Conservation (phyloP, 768 basidiomycete species). For the Phylloporus arenicola region DNA sequence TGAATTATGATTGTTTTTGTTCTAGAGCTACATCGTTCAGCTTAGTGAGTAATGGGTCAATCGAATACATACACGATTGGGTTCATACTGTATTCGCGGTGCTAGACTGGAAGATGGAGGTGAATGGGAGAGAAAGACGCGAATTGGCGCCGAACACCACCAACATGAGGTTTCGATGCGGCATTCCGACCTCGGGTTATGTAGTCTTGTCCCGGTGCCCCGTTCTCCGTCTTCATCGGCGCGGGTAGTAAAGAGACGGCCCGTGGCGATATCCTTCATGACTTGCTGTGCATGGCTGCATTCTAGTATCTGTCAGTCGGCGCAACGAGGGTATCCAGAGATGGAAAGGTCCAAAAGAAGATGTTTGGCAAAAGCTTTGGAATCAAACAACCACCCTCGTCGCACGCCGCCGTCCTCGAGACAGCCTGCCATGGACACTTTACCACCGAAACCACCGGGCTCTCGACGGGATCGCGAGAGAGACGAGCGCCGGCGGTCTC, state of each 20-base stretch:
- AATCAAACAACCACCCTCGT: constrained; percentile 22
- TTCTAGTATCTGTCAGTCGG: background rate
- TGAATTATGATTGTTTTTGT: background rate
- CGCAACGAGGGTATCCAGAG: background rate
- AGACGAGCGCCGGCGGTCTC: background rate
- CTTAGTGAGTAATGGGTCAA: background rate
- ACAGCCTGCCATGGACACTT: constrained; percentile 13
- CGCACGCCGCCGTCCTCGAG: background rate
- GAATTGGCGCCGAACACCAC: too few species aligned
- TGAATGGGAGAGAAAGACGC: background rate
- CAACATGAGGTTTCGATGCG: too few species aligned
- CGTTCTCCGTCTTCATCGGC: too few species aligned
- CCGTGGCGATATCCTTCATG: too few species aligned
- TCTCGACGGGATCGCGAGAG: constrained; percentile 9
- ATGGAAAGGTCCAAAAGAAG: background rate
- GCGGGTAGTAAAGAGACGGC: too few species aligned
- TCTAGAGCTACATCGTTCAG: background rate
- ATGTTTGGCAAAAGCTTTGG: constrained; percentile 25
- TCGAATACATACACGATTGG: background rate
- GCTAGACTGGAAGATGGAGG: background rate
- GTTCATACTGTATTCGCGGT: background rate
- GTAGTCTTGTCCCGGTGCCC: too few species aligned
- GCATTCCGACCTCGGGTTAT: too few species aligned
- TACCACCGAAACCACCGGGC: constrained; percentile 16
- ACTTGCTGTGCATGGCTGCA: too few species aligned